These are phyloP conservation scores for Setaria viridis DNA, from an alignment of 202 grass and related monocot genomes.

Conservation along the genomic window DNA sequence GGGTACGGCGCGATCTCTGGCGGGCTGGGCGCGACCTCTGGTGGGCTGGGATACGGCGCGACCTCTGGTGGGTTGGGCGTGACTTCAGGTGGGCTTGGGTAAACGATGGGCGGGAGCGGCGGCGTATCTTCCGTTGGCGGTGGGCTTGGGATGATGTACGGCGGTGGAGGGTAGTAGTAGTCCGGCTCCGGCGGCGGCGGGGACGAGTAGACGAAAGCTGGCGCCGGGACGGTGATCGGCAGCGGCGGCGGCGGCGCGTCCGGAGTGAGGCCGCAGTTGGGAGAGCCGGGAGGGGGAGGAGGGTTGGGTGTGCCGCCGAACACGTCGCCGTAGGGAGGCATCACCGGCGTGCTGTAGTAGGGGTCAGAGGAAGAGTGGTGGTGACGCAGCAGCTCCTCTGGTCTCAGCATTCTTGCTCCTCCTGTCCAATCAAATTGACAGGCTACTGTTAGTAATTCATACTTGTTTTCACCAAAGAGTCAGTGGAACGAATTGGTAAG, in stretches of 20 bases:
- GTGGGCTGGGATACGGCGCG: slow-evolving; percentile 4
- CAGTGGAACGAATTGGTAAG: not conserved
- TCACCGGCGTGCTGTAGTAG: slow-evolving; percentile 53
- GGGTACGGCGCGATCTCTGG: not conserved
- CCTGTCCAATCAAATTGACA: not conserved
- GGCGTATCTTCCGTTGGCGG: slow-evolving; percentile 8
- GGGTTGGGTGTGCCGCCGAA: slow-evolving; percentile 25
- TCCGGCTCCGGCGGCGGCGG: slow-evolving; percentile 17
- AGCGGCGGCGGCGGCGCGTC: slow-evolving; percentile 1
- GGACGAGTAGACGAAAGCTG: slow-evolving; percentile 37
- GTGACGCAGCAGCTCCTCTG: slow-evolving; percentile 26
- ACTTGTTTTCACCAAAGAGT: not conserved
- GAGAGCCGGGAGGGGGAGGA: not conserved
- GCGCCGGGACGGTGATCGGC: slow-evolving; percentile 15
- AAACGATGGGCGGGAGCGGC: slow-evolving; percentile 1
- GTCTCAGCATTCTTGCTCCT: slow-evolving; percentile 42
- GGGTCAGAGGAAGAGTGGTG: slow-evolving; percentile 46
- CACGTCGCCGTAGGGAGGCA: slow-evolving; percentile 54
- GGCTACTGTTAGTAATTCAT: not conserved
- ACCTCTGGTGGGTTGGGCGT: slow-evolving; percentile 39
- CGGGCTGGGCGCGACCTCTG: not conserved
- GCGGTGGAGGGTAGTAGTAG: slow-evolving; percentile 45
- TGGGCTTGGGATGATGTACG: slow-evolving; percentile 31
- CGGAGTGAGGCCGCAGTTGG: slow-evolving; percentile 56
- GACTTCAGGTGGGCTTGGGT: slow-evolving; percentile 44